Conservation (phyloP, 768 basidiomycete species). For the Sporobolomyces phaffii region DNA sequence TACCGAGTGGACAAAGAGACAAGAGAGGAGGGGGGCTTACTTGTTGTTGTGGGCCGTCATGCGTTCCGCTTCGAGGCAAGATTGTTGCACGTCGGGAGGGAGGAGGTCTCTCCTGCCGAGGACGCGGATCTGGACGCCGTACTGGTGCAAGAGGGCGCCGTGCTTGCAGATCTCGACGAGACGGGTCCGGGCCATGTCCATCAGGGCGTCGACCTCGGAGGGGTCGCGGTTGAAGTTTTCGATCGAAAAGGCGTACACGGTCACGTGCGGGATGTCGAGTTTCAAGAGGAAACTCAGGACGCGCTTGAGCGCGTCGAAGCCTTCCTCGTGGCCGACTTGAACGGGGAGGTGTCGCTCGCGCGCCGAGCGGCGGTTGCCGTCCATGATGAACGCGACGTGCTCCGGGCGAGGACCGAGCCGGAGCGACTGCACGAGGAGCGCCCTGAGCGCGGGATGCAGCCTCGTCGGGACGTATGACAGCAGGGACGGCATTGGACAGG, state of each 20-base stretch:
- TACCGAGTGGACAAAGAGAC: neutral
- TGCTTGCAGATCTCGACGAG: slow-evolving; percentile 62
- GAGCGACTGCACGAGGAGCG: slow-evolving; percentile 61
- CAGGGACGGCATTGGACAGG: slow-evolving; percentile 20
- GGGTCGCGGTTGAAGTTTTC: slow-evolving; percentile 88
- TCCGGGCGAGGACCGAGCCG: slow-evolving; percentile 75
- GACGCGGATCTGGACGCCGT: slow-evolving; percentile 78
- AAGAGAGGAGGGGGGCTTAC: slow-evolving; percentile 50
- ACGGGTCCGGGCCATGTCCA: slow-evolving; percentile 73
- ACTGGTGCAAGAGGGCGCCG: slow-evolving; percentile 70
- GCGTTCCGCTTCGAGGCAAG: slow-evolving; percentile 64
- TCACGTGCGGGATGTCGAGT: slow-evolving; percentile 73
- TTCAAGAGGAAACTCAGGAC: slow-evolving; percentile 69
- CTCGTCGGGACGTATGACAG: slow-evolving; percentile 28
- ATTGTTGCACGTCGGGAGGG: slow-evolving; percentile 65
- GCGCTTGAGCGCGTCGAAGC: slow-evolving; percentile 69
- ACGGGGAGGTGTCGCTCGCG: slow-evolving; percentile 39
- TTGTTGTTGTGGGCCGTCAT: slow-evolving; percentile 67
- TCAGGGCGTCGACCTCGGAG: slow-evolving; percentile 79
- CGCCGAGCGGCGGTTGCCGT: slow-evolving; percentile 90
- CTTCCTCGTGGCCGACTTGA: slow-evolving; percentile 65
- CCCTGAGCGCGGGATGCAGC: slow-evolving; percentile 35
- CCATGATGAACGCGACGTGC: slow-evolving; percentile 95
- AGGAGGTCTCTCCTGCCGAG: slow-evolving; percentile 71
- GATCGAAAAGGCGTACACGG: slow-evolving; percentile 95